Conservation (phyloP, 2,329 filamentous ascomycete genomes). For the Trichoderma atroviride region DNA sequence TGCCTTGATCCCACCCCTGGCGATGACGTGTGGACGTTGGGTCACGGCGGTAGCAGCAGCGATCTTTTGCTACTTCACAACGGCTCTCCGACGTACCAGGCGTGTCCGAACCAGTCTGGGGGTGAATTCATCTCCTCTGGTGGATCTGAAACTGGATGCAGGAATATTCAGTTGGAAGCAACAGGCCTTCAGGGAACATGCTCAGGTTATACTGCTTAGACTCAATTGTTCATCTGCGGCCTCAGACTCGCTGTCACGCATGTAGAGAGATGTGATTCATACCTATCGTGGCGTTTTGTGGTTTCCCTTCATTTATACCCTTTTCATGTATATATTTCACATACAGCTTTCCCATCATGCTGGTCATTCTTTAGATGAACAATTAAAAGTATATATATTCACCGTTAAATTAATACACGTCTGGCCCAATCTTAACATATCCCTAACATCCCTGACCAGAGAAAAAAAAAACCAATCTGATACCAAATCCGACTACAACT, state of each 20-base stretch:
- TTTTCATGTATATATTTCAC: conserved; percentile 13
- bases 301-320: background rate
- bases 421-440: background rate
- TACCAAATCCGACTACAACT: conserved; percentile 10
- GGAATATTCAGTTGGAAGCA: conserved; percentile 33
- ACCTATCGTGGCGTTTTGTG: background rate
- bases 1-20: conserved; percentile 41
- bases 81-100: conserved; percentile 32
- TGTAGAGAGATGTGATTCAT: background rate
- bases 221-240: background rate
- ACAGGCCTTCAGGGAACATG: conserved; percentile 36
- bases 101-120: conserved; percentile 33
- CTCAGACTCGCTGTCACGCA: background rate
- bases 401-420: conserved; percentile 1
- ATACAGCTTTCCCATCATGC: conserved; percentile 2
- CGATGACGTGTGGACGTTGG: conserved; percentile 36
- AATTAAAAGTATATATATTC: background rate
- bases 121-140: conserved; percentile 35
- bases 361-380: background rate
- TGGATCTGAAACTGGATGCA: conserved; percentile 31
- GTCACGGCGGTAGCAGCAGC: conserved; percentile 30
- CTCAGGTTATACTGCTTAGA: conserved; percentile 13
- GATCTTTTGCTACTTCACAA: conserved; percentile 34
- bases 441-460: background rate
- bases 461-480: background rate